Conservation (phyloP, 23 red algal genomes). For the Gracilariopsis chorda region DNA sequence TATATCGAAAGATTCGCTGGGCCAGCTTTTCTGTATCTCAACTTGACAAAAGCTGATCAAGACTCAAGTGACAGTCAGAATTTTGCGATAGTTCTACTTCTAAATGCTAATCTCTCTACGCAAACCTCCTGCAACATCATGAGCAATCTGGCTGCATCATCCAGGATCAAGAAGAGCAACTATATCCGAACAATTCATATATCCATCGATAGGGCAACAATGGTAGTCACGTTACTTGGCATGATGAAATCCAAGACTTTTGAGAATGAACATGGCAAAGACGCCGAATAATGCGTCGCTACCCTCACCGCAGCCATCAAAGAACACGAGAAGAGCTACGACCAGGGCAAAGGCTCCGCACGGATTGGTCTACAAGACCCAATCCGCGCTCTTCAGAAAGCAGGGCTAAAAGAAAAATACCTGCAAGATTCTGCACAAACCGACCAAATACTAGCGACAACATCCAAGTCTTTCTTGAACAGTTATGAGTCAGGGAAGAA, state of each 20-base stretch:
- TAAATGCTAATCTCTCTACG: not conserved
- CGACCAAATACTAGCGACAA: too few species aligned
- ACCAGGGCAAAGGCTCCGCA: not conserved
- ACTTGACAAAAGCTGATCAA: not conserved
- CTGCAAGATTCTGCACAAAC: too few species aligned
- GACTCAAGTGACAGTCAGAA: constrained; percentile 1
- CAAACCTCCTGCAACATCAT: not conserved
- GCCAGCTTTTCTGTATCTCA: not conserved
- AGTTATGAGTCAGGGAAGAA: too few species aligned
- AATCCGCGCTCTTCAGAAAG: not conserved
- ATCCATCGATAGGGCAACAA: not conserved
- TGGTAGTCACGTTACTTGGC: not conserved
- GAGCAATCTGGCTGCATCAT: not conserved
- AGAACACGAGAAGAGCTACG: not conserved
- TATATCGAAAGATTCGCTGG: not conserved
- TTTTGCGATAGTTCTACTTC: not conserved
- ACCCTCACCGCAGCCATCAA: not conserved
- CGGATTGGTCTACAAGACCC: not conserved
- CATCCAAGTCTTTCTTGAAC: too few species aligned
- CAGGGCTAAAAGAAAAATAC: not conserved
- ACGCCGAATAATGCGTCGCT: not conserved
- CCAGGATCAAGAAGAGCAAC: not conserved
- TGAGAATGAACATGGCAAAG: not conserved
- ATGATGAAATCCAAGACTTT: too few species aligned
- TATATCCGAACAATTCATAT: not conserved